Evolutionary conservation across 345 rosid genomes (phyloP).

Genomic region (Acer campestre): DNA sequence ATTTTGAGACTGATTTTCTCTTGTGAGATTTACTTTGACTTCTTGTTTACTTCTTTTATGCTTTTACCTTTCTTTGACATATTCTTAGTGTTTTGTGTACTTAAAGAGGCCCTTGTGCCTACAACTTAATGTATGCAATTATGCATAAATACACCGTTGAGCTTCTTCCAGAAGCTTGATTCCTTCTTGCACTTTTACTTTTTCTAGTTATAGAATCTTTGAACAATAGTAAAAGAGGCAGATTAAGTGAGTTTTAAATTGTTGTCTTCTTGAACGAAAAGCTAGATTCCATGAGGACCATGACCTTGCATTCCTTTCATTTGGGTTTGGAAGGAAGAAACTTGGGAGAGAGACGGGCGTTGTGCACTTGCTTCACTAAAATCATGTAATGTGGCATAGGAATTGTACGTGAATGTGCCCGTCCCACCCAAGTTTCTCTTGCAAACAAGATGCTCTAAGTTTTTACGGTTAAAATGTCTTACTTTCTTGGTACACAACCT

Average conservation of each 20-base stretch:
- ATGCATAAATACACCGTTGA: conserved; percentile 2
- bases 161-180: conserved; percentile 30
- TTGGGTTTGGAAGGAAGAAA: not conserved
- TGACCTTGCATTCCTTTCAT: not conserved
- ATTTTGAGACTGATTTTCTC: conserved; percentile 20
- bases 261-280: not conserved
- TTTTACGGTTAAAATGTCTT: no score
- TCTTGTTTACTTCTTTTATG: conserved; percentile 14
- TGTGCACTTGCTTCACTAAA: not conserved
- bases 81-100: conserved; percentile 20
- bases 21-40: conserved; percentile 21
- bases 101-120: not conserved
- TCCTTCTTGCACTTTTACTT: conserved; percentile 13
- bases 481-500: no score
- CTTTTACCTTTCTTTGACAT: conserved; percentile 11
- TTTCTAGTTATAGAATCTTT: not conserved
- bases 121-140: conserved; percentile 9
- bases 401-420: not conserved
- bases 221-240: not conserved
- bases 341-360: not conserved
- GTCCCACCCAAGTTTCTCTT: not conserved
- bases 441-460: not conserved
- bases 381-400: not conserved
- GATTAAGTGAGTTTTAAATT: not conserved
- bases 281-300: not conserved